Conservation (phyloP, 495 filamentous ascomycete species). For the Trichoderma erinaceum region DNA sequence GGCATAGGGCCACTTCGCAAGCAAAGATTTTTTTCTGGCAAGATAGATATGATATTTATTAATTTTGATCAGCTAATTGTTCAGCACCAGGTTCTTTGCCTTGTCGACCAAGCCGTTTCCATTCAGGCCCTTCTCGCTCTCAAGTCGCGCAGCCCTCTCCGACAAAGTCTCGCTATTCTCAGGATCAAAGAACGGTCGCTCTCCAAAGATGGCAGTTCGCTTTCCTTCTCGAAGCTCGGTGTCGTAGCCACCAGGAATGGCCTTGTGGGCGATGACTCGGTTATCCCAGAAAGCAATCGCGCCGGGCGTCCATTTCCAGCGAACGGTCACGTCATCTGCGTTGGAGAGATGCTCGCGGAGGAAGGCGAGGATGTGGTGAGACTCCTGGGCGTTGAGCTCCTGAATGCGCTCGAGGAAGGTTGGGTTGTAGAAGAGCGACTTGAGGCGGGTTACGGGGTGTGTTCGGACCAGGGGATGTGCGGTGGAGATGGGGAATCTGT, state of each 20-base stretch:
- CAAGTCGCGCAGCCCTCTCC: conserved; percentile 1
- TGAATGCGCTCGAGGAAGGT: conserved; percentile 68
- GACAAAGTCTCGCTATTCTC: conserved; percentile 14
- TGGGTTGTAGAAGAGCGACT: conserved; percentile 68
- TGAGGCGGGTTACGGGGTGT: conserved; percentile 64
- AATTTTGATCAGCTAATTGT: not conserved
- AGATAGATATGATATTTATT: not conserved
- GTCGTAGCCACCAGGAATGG: conserved; percentile 40
- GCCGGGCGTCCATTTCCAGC: conserved; percentile 60
- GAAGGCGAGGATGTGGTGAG: conserved; percentile 55
- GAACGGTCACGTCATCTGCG: conserved; percentile 50
- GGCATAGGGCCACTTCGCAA: no score
- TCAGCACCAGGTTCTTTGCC: not conserved
- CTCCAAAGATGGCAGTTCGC: conserved; percentile 21
- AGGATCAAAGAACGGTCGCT: conserved; percentile 22
- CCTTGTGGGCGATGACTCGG: conserved; percentile 46
- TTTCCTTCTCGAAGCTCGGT: conserved; percentile 22
- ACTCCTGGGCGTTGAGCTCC: conserved; percentile 62
- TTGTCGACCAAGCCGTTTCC: not conserved
- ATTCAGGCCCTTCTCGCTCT: not conserved
- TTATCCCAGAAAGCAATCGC: conserved; percentile 72
- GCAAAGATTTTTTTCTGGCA: no score
- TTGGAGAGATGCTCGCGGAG: conserved; percentile 47
- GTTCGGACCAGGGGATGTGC: conserved; percentile 64
- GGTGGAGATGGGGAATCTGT: conserved; percentile 56